phyloP scores from a whole-genome alignment of 225 moss, liverwort and hornwort species.

The Thuidium tamariscinum region DNA sequence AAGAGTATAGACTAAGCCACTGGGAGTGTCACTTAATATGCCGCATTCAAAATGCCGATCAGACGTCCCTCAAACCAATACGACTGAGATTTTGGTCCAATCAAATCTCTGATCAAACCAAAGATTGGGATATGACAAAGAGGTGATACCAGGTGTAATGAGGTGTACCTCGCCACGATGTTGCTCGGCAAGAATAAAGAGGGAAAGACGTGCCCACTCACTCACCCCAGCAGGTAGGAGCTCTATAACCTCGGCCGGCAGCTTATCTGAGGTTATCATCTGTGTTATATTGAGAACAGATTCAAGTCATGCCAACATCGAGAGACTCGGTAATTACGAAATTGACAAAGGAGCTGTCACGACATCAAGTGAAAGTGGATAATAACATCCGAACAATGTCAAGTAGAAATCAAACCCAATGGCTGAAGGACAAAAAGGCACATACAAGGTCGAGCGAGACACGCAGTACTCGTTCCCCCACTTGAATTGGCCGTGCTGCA shows the following conservation, averaged over 20 bases:
- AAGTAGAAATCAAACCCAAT: not conserved
- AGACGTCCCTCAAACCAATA: not conserved
- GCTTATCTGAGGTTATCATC: conserved; percentile 87
- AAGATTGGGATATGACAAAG: not conserved
- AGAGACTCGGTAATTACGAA: not conserved
- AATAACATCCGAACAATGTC: not conserved
- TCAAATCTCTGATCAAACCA: not conserved
- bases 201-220: conserved; percentile 87
- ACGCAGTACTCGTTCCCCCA: conserved; percentile 71
- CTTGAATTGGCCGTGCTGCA: conserved; percentile 62
- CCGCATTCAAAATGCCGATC: not conserved
- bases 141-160: not conserved
- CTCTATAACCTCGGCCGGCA: conserved; percentile 54
- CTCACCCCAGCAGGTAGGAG: conserved; percentile 64
- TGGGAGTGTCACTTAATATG: not conserved
- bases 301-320: not conserved
- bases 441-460: conserved; percentile 75
- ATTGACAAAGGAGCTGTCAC: not conserved
- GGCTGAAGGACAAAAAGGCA: not conserved
- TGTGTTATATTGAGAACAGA: not conserved
- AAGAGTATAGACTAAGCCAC: not conserved
- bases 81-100: not conserved
- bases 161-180: conserved; percentile 57
- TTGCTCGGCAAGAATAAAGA: conserved; percentile 83
- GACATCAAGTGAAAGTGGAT: not conserved